These are phyloP conservation scores for Jatropha podagrica DNA, from an alignment of 441 rosid species.

Conservation along the genomic window DNA sequence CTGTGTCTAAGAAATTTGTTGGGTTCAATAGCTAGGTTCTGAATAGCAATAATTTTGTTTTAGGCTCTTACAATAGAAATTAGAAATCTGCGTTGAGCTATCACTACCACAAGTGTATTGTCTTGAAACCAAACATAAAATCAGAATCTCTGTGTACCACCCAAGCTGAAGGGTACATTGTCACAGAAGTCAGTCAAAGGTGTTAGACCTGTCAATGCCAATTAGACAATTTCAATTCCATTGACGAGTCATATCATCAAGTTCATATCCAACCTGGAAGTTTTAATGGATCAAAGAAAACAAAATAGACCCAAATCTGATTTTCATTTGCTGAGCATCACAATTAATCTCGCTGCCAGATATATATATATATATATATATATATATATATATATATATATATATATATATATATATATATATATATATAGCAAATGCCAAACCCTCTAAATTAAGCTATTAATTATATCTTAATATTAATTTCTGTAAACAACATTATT, in stretches of 20 bases:
- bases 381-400: too few relatives aligned
- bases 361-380: too few relatives aligned
- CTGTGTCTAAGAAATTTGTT: too few relatives aligned
- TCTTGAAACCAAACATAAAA: conserved; percentile 21
- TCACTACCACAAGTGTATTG: conserved; percentile 6
- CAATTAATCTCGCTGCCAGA: conserved; percentile 8
- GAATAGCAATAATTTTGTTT: too few relatives aligned
- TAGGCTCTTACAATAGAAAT: too few relatives aligned
- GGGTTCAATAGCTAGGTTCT: too few relatives aligned
- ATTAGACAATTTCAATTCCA: conserved; percentile 6
- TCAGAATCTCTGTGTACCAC: conserved; percentile 25
- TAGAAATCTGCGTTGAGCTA: not conserved
- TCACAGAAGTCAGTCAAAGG: conserved; percentile 25
- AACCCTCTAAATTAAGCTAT: too few relatives aligned
- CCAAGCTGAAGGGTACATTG: conserved; percentile 15
- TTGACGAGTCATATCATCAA: conserved; percentile 22
- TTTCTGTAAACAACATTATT: too few relatives aligned
- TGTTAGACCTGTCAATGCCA: conserved; percentile 18
- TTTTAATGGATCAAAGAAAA: conserved; percentile 21
- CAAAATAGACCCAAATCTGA: conserved; percentile 9
- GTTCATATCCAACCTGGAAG: conserved; percentile 13
- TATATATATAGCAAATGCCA: too few relatives aligned
- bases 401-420: too few relatives aligned
- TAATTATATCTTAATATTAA: too few relatives aligned
- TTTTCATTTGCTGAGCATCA: conserved; percentile 21